Percentiles rank a stretch among this genome's conserved stretches.
phyloP scores from a whole-genome alignment of 768 basidiomycete species.

The Boletus rubescentipes region DNA sequence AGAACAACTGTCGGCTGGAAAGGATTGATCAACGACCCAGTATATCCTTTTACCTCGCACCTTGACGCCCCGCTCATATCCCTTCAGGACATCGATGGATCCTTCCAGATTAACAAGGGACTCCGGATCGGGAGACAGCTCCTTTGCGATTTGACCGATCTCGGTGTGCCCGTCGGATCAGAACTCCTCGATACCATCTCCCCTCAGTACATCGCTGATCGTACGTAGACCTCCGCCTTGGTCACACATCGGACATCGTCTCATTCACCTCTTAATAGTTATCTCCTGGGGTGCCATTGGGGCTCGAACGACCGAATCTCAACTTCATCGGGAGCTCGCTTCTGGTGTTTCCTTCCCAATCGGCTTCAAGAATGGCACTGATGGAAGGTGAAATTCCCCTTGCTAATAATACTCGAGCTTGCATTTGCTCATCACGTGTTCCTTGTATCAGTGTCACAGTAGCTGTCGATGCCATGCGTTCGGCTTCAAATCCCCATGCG shows the following conservation, averaged over 20 bases:
- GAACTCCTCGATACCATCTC: conserved; percentile 87
- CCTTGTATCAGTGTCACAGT: conserved; percentile 59
- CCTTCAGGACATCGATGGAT: conserved; percentile 75
- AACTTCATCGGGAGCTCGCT: conserved; percentile 94
- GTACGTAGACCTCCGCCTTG: conserved; percentile 36
- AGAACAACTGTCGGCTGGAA: conserved; percentile 98
- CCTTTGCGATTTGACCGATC: conserved; percentile 84
- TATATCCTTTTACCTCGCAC: conserved; percentile 3
- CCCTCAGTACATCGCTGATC: conserved; percentile 82
- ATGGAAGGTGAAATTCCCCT: conserved; percentile 60
- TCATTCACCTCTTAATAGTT: conserved; percentile 37
- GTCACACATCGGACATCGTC: not conserved
- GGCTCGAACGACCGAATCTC: conserved; percentile 95
- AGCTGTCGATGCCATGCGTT: conserved; percentile 96
- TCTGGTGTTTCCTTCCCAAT: conserved; percentile 97
- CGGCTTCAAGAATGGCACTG: conserved; percentile 99
- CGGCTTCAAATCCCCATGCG: conserved; percentile 87
- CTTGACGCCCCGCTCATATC: not conserved
- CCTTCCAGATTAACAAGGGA: conserved; percentile 96
- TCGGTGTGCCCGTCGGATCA: conserved; percentile 91
- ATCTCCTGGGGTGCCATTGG: conserved; percentile 96
- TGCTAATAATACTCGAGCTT: not conserved
- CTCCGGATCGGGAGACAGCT: conserved; percentile 84
- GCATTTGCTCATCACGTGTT: not conserved
- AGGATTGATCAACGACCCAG: conserved; percentile 89